A percentile compares a stretch with the other conserved stretches of the same genome.
phyloP scores from a whole-genome alignment of 129 eudicot species.

The Dittrichia graveolens region DNA sequence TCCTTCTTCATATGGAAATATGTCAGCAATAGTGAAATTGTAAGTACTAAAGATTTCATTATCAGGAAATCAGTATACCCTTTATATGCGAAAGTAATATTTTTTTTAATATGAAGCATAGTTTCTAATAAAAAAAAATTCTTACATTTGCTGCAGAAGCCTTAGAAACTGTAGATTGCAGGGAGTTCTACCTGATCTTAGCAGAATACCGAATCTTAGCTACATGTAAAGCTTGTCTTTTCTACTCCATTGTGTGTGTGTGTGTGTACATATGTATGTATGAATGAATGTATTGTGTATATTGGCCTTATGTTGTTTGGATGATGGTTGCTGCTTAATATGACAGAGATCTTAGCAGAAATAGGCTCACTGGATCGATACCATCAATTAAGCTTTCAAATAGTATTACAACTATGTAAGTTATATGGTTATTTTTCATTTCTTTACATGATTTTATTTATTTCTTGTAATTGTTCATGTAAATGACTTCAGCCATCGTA shows the following conservation, averaged over 20 bases:
- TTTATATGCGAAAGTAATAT: background rate
- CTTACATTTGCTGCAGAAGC: conserved; percentile 53
- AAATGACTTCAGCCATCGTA: background rate
- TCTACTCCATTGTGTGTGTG: background rate
- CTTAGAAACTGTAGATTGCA: conserved; percentile 80
- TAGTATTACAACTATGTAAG: conserved; percentile 64
- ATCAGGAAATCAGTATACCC: background rate
- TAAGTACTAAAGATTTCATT: conserved; percentile 41
- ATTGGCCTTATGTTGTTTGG: conserved; percentile 17
- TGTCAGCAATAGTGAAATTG: conserved; percentile 63
- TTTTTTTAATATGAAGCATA: background rate
- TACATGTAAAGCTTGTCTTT: conserved; percentile 51
- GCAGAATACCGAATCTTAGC: conserved; percentile 49
- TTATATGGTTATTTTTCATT: background rate
- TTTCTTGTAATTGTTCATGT: background rate
- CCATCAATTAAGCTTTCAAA: conserved; percentile 56
- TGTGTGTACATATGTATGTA: background rate
- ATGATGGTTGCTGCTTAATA: conserved; percentile 9
- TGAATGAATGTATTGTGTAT: background rate
- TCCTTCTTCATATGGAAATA: conserved; percentile 70
- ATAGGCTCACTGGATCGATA: conserved; percentile 62
- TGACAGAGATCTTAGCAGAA: conserved; percentile 75
- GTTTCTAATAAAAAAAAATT: background rate
- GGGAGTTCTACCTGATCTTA: conserved; percentile 72
- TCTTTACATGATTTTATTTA: background rate